These are phyloP conservation scores for Verbena officinalis DNA, from an alignment of 257 asterid species.

Conservation along the genomic window DNA sequence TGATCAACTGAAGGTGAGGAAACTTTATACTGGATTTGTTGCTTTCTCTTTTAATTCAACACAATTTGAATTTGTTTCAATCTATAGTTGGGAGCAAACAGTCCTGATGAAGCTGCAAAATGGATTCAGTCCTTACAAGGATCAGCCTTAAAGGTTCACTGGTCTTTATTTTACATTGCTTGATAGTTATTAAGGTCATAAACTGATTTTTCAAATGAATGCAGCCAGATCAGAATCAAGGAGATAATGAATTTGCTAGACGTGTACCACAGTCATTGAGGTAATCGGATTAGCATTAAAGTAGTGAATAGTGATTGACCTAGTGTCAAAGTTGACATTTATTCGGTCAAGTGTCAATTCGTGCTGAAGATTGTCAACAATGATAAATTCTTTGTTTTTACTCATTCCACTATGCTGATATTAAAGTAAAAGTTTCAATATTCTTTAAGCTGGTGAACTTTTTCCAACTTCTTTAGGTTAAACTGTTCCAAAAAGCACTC, in stretches of 20 bases:
- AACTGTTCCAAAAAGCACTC: constrained; percentile 60
- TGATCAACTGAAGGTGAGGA: constrained; percentile 88
- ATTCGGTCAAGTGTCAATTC: constrained; percentile 17
- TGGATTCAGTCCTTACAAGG: constrained; percentile 94
- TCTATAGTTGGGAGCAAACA: constrained; percentile 89
- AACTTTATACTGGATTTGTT: constrained; percentile 24
- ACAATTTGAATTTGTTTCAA: constrained; percentile 29
- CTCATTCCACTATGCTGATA: no score
- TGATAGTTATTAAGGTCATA: constrained; percentile 26
- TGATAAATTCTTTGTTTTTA: no score
- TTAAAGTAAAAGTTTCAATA: no score
- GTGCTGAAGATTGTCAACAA: constrained; percentile 24
- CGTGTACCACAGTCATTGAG: constrained; percentile 60
- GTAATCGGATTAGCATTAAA: constrained; percentile 38
- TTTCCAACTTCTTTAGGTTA: constrained; percentile 48
- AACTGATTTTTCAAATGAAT: constrained; percentile 42
- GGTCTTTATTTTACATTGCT: constrained; percentile 27
- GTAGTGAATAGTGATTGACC: constrained; percentile 22
- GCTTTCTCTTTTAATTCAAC: constrained; percentile 22
- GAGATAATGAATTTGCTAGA: constrained; percentile 44
- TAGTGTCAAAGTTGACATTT: background rate
- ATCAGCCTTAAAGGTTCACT: constrained; percentile 79
- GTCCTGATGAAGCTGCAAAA: constrained; percentile 97
- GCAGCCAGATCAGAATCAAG: constrained; percentile 73
- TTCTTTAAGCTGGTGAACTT: constrained; percentile 20